Conservation (phyloP, 1,284 basidiomycete species). For the Ceratobasidium sp. region DNA sequence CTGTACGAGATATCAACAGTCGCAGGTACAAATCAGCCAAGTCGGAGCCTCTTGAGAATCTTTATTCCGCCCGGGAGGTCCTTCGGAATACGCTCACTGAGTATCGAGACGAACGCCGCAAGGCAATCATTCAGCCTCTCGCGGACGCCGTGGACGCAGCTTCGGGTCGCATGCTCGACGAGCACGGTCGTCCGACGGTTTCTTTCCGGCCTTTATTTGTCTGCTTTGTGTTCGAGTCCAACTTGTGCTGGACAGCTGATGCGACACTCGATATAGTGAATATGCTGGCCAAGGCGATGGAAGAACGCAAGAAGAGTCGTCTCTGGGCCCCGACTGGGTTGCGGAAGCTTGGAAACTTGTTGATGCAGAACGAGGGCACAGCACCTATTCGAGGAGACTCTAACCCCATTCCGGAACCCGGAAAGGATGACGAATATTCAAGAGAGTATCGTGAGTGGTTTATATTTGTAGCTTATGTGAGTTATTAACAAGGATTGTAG, state of each 20-base stretch:
- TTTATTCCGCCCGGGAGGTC: slow-evolving; percentile 53
- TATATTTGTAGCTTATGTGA: background rate
- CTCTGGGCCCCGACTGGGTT: slow-evolving; percentile 63
- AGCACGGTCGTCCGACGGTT: slow-evolving; percentile 40
- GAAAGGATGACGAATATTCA: slow-evolving; percentile 47
- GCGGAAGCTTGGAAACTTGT: slow-evolving; percentile 54
- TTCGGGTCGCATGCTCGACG: slow-evolving; percentile 47
- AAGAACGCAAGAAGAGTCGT: slow-evolving; percentile 53
- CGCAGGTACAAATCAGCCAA: slow-evolving; percentile 54
- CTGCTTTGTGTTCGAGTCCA: slow-evolving; percentile 58
- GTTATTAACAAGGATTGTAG: slow-evolving; percentile 45
- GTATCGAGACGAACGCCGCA: slow-evolving; percentile 55
- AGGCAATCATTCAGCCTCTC: slow-evolving; percentile 60
- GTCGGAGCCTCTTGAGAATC: slow-evolving; percentile 48
- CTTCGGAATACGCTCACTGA: slow-evolving; percentile 53
- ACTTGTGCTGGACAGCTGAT: slow-evolving; percentile 55
- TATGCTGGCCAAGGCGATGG: slow-evolving; percentile 53
- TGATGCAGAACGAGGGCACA: slow-evolving; percentile 47
- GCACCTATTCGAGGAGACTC: slow-evolving; percentile 53
- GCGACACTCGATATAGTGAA: slow-evolving; percentile 58
- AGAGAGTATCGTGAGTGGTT: slow-evolving; percentile 51
- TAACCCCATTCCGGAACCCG: slow-evolving; percentile 45
- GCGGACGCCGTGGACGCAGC: slow-evolving; percentile 49
- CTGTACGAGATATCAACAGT: slow-evolving; percentile 58
- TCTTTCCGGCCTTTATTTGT: slow-evolving; percentile 56